Base-by-base conservation (phyloP, 306 rosid genomes). In the Bauhinia variegata region DNA sequence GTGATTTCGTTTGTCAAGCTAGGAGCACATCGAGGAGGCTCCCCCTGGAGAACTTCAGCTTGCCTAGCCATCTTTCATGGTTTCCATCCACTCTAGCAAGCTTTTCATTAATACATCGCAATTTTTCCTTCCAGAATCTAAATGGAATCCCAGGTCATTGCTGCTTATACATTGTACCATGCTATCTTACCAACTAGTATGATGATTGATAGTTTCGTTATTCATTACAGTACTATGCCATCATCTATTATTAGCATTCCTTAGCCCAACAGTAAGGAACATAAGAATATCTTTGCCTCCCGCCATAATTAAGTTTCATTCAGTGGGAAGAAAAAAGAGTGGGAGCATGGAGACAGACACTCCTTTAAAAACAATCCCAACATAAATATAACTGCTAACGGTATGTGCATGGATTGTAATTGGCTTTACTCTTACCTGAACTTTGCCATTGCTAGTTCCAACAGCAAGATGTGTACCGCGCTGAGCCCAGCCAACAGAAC, bases 401-500 rank as follows among this genome's bases (percentile, higher is more conserved):
- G 28, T 17, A 44, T 0, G 36, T 6, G 9, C 41, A 63, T 10
- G 71, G 33, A 15, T 38, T 38, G 53, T 14, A 48, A 72, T 72
- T 7, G 43, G 17, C 37, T 43, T 12, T 62, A 48, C 73, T 31
- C 96, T 39, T 71, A 95, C 99, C 87, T 95, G 99, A 30, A 95
- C 96, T 83, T 85, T 85, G 12, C 99, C 99, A 71, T 85, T 82
- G 83, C 96, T 85, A 30, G 96, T 88, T 69, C 99, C 99, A 67
- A 95, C 99, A 54, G 97, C 90, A 74, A 95, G 96, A 78, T 95
- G 95, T 11, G 97, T 86, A 56, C 97, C 96, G 3, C 96, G 92
- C 69, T 90, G 97, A 70, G 97, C 99, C 99, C 99, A 95, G 38
- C 96, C 97, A 5, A 95, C 99, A 0, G 97, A 95, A 75, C 99